A percentile compares a stretch with the other conserved stretches of the same genome.
Evolutionary conservation across 2,329 filamentous ascomycete species (phyloP).

Genomic region (Purpureocillium lavendulum): DNA sequence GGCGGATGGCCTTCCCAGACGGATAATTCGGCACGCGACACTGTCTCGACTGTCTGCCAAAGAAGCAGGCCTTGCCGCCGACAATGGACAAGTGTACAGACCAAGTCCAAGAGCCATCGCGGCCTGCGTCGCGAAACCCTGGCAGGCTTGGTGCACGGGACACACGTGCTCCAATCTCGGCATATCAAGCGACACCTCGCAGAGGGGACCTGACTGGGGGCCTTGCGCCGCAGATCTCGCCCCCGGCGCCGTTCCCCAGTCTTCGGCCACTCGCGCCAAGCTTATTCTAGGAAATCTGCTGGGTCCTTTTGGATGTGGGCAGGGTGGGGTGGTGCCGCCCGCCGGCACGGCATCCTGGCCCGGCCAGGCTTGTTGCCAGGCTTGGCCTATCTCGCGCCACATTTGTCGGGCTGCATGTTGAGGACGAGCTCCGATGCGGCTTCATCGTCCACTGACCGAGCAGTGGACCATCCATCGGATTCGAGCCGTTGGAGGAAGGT

Average conservation of each 20-base stretch:
- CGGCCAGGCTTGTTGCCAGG: too few relatives aligned
- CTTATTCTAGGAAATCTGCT: not conserved
- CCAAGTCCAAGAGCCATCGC: too few relatives aligned
- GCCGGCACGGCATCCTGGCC: too few relatives aligned
- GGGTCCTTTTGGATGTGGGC: not conserved
- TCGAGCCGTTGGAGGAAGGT: too few relatives aligned
- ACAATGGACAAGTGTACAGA: too few relatives aligned
- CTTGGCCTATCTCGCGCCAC: too few relatives aligned
- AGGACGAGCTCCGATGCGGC: not conserved
- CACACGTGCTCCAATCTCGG: slow-evolving; percentile 1
- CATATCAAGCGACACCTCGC: not conserved
- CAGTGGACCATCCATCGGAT: not conserved
- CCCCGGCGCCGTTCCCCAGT: not conserved
- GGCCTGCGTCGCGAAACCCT: not conserved
- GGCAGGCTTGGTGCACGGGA: not conserved
- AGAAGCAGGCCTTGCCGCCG: too few relatives aligned
- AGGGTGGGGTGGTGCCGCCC: too few relatives aligned
- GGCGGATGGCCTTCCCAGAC: slow-evolving; percentile 3
- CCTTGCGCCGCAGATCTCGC: slow-evolving; percentile 1
- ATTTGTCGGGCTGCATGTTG: too few relatives aligned
- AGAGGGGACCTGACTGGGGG: not conserved
- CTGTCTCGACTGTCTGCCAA: not conserved
- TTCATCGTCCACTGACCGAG: not conserved
- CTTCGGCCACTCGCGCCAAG: not conserved
- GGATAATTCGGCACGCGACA: slow-evolving; percentile 7